phyloP scores from a whole-genome alignment of 1,139 yeast species.

The Candida neerlandica region DNA sequence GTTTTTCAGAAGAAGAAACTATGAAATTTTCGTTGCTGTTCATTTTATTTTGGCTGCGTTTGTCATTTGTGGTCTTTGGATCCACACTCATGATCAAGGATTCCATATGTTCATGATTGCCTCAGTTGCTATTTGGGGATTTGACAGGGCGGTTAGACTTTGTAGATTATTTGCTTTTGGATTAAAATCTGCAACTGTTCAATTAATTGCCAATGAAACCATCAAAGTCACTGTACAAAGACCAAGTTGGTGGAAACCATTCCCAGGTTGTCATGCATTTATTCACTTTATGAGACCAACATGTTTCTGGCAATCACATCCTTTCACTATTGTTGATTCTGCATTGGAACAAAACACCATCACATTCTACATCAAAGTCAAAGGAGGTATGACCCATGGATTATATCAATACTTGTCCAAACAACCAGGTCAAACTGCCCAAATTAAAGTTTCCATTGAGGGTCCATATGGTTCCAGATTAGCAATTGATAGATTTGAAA shows the following conservation, averaged over 20 bases:
- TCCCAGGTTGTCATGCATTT: slow-evolving; percentile 43
- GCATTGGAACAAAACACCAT: slow-evolving; percentile 32
- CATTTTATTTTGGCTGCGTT: slow-evolving; percentile 63
- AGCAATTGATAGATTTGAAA: slow-evolving; percentile 52
- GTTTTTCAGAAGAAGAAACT: slow-evolving; percentile 54
- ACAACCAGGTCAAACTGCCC: slow-evolving; percentile 47
- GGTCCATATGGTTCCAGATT: slow-evolving; percentile 45
- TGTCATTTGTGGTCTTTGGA: slow-evolving; percentile 61
- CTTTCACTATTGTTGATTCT: slow-evolving; percentile 51
- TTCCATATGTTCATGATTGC: slow-evolving; percentile 52
- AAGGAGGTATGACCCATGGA: slow-evolving; percentile 48
- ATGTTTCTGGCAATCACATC: slow-evolving; percentile 61
- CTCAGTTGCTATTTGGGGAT: slow-evolving; percentile 63
- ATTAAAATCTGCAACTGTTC: slow-evolving; percentile 48
- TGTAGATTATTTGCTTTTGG: slow-evolving; percentile 55
- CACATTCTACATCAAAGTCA: slow-evolving; percentile 41
- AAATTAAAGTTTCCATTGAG: slow-evolving; percentile 37
- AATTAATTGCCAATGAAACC: slow-evolving; percentile 50
- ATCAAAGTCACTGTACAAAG: slow-evolving; percentile 38
- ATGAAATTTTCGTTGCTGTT: slow-evolving; percentile 62
- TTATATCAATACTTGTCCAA: slow-evolving; percentile 45
- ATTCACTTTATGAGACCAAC: slow-evolving; percentile 42
- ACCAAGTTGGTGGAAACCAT: slow-evolving; percentile 43
- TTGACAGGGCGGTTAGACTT: slow-evolving; percentile 58
- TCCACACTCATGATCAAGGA: slow-evolving; percentile 51